These are phyloP conservation scores for Meredithiella fracta DNA, from an alignment of 2,329 filamentous ascomycete species.

Conservation along the genomic window DNA sequence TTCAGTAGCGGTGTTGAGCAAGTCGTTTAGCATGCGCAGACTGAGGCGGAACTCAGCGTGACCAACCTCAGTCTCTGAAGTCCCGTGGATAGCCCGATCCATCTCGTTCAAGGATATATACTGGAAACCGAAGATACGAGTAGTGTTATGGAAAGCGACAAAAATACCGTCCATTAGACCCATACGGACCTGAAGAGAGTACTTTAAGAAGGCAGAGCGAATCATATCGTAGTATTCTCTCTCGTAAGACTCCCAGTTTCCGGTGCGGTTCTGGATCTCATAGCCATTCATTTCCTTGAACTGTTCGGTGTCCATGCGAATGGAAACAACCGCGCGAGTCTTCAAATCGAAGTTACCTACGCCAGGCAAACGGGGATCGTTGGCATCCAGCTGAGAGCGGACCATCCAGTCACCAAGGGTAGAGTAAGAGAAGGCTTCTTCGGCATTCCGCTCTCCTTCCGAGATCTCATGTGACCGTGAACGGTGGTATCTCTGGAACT, in stretches of 20 bases:
- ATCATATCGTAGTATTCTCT: slow-evolving; percentile 97
- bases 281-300: slow-evolving; percentile 68
- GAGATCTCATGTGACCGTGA: slow-evolving; percentile 50
- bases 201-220: slow-evolving; percentile 83
- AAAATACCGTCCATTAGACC: slow-evolving; percentile 98
- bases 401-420: slow-evolving; percentile 77
- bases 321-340: slow-evolving; percentile 76
- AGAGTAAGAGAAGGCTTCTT: slow-evolving; percentile 77
- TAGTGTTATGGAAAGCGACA: slow-evolving; percentile 86
- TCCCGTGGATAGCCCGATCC: slow-evolving; percentile 78
- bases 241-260: slow-evolving; percentile 81
- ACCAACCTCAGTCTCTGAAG: slow-evolving; percentile 47
- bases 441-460: slow-evolving; percentile 52
- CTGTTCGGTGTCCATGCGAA: slow-evolving; percentile 68
- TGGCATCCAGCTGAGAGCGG: slow-evolving; percentile 84
- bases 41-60: slow-evolving; percentile 76
- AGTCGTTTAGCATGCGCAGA: slow-evolving; percentile 59
- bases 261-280: slow-evolving; percentile 61
- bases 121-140: slow-evolving; percentile 94
- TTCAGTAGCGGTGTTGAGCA: slow-evolving; percentile 57
- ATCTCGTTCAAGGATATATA: slow-evolving; percentile 78
- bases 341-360: slow-evolving; percentile 94
- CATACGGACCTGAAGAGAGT: slow-evolving; percentile 90
- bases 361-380: slow-evolving; percentile 72
- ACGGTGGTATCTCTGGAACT: slow-evolving; percentile 73